Base-by-base conservation (phyloP, 2,329 filamentous ascomycete genomes). In the Knoxdaviesia proteae region DNA sequence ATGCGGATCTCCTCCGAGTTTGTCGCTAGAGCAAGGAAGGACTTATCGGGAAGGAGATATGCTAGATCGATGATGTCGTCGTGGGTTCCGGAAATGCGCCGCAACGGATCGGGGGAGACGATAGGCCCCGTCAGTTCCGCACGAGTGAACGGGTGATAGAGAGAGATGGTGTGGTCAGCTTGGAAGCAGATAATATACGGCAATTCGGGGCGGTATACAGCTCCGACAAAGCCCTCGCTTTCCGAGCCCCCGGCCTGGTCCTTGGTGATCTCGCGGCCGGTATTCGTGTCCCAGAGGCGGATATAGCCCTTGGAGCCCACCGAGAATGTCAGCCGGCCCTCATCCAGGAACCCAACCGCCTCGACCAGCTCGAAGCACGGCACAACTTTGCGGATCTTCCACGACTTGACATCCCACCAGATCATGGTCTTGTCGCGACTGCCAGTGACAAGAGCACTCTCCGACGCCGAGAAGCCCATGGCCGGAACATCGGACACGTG, bases 51-150 rank as follows among this genome's bases (percentile, higher is more conserved):
- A 2, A 90, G 74, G 43, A 96, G 67, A 53, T 90, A 94, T 32
- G 80, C 82, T 34, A 98, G 64, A 55, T 98, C 92, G 50, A 98
- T 94, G 42, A 98, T 86, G 57, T 98, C 90, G 56, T 98, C 92
- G 57, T 96, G 86, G 6, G 90, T 94, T 42, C 90, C 92, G 5
- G 88, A 94, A 50, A 98, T 92, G 38, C 84, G 74, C 50, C 82
- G 75, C 38, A 82, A 69, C 1, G 61, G 81, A 54, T 59, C 63
- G 52, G 55, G 67, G 50, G 45, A 61, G 29, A 44, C 30, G 33
- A 9, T 29, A 6, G 44, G 35, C 9, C 37, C 34, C 7, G 40
- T 34, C 20, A 10, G 9, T 32, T 47, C 37, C 48, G 52, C 53
- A 45, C 60, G 53, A 46, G 61, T 54, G 38, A 57, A 50, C 41